Base-by-base conservation (phyloP, 306 rosid species). In the Oxytropis ochrocephala region DNA sequence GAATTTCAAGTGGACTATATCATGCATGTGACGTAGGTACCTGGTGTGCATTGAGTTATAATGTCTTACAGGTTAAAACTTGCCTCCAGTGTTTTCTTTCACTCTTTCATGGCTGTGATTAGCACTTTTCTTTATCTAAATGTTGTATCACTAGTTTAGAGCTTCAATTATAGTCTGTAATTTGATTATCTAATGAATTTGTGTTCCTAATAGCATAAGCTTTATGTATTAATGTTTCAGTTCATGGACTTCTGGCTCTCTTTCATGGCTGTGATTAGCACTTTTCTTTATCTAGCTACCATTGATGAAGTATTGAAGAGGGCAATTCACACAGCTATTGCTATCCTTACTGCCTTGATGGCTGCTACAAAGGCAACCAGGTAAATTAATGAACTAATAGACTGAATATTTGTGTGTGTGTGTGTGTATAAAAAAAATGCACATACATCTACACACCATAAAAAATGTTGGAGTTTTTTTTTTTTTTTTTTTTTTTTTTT, bases 221-320 rank as follows among this genome's bases (percentile, higher is more conserved):
- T 59, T 80, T 11, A 66, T 1, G 19, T 67, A 39, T 77, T 47
- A 48, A 69, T 74, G 55, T 87, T 84, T 83, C 88, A 95, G 99
- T 89, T 95, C 82, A 74, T 95, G 96, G 99, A 95, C 80, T 87
- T 95, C 74, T 95, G 99, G 99, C 92, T 95, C 67, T 95, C 97
- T 77, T 95, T 95, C 88, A 84, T 95, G 99, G 99, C 99, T 36
- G 88, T 89, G 70, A 83, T 89, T 79, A 91, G 96, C 86, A 95
- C 99, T 64, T 91, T 84, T 13, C 84, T 95, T 71, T 95, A 85
- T 79, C 79, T 95, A 9, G 85, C 96, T 62, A 84, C 95, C 19
- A 80, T 91, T 13, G 84, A 79, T 7, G 97, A 95, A 85, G 89
- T 46, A 53, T 39, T 63, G 70, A 89, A 95, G 90, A 82, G 99